Evolutionary conservation across 305 asterid species (phyloP), one percentile per base, ranked within the genome.

Genomic region (Fraxinus paxiana): DNA sequence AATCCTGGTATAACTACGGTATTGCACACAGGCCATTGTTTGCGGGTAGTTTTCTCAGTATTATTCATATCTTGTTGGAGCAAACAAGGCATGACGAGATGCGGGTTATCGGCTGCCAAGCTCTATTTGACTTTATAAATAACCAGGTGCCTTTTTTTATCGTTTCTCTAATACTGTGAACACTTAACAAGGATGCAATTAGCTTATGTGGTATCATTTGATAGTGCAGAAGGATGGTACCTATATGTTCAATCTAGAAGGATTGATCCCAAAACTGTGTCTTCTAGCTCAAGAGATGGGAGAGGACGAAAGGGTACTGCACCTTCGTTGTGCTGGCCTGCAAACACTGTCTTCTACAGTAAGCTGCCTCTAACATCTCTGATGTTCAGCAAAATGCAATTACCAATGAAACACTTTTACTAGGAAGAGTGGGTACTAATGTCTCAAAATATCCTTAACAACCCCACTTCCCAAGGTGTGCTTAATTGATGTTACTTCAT

Each of bases 251-350:
- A 91, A 92, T 89, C 81, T 92, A 82, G 97, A 92, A 85, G 91
- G 93, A 35, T 83, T 92, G 85, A 89, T 92, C 76, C 97, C 97
- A 41, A 92, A 92, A 85, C 88, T 92, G 77, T 92, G 96, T 87
- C 82, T 77, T 86, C 83, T 92, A 75, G 90, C 97, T 87, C 94
- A 92, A 89, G 97, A 91, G 84, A 87, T 87, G 85, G 97, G 93
- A 77, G 89, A 87, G 81, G 93, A 84, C 76, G 91, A 89, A 83
- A 90, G 88, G 74, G 82, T 76, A 2, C 81, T 80, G 83, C 89
- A 77, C 65, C 83, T 92, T 77, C 90, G 93, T 61, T 88, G 91
- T 79, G 93, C 94, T 86, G 96, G 92, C 76, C 93, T 92, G 72
- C 93, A 89, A 90, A 91, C 91, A 0, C 92, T 92, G 80, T 91